Conservation (phyloP, 1,139 yeast genomes). For the Tardiomyces digboiensis region DNA sequence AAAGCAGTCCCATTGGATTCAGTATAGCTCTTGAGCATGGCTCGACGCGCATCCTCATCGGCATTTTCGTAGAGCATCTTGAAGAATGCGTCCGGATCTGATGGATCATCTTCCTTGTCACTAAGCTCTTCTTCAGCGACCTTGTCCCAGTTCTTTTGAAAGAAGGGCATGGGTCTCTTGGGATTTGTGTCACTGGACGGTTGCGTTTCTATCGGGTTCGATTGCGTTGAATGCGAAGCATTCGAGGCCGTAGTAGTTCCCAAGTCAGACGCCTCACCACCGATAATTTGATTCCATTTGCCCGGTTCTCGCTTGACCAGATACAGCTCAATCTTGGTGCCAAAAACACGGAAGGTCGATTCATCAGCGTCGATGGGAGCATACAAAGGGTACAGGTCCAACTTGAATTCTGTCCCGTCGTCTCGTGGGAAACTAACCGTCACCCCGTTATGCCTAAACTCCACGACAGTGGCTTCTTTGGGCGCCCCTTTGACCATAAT, state of each 20-base stretch:
- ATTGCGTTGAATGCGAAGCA: no score
- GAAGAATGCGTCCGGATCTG: conserved; percentile 62
- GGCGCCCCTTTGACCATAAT: conserved; percentile 64
- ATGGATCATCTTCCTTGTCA: conserved; percentile 33
- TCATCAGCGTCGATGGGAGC: conserved; percentile 39
- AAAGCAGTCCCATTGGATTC: conserved; percentile 93
- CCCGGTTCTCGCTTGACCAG: conserved; percentile 28
- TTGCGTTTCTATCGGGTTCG: no score
- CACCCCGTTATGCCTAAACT: conserved; percentile 29
- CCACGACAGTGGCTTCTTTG: conserved; percentile 31
- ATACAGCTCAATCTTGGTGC: conserved; percentile 67
- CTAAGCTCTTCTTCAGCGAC: conserved; percentile 43
- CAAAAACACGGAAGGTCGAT: conserved; percentile 44
- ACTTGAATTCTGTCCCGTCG: conserved; percentile 20
- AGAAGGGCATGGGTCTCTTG: conserved; percentile 4
- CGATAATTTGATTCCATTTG: conserved; percentile 33
- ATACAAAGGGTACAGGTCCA: conserved; percentile 41
- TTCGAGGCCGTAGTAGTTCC: conserved; percentile 6
- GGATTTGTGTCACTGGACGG: not conserved
- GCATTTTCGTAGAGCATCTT: conserved; percentile 65
- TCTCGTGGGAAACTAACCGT: conserved; percentile 11
- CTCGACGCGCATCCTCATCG: conserved; percentile 81
- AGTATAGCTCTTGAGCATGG: conserved; percentile 95
- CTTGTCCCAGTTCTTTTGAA: conserved; percentile 59
- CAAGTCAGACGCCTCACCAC: conserved; percentile 10